Evolutionary conservation across 2,329 filamentous ascomycete species (phyloP).

Genomic region (Cyanodermella asteris): DNA sequence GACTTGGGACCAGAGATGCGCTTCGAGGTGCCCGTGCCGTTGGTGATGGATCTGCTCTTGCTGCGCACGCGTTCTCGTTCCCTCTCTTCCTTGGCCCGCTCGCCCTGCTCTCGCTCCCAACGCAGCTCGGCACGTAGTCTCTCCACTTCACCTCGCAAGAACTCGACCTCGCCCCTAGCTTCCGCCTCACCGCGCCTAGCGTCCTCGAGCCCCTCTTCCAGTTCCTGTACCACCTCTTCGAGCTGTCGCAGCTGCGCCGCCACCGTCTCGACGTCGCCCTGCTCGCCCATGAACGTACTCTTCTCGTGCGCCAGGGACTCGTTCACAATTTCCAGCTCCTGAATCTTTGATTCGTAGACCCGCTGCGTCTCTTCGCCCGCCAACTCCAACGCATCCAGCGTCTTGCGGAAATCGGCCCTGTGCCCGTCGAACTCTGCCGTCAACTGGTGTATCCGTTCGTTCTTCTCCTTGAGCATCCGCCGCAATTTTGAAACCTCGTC

Average conservation of each 20-base stretch:
- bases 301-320: conserved; percentile 53
- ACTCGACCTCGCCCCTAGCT: conserved; percentile 87
- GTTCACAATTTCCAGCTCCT: no score
- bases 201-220: conserved; percentile 92
- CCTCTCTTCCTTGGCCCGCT: conserved; percentile 53
- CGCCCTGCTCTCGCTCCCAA: conserved; percentile 57
- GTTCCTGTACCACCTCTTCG: conserved; percentile 85
- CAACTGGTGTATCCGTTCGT: conserved; percentile 83
- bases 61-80: conserved; percentile 95
- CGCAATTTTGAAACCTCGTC: no score
- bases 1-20: no score
- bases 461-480: conserved; percentile 75
- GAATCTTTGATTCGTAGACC: conserved; percentile 54
- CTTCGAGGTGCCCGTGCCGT: no score
- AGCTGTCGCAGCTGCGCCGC: conserved; percentile 82
- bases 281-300: conserved; percentile 58
- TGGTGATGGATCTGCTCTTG: conserved; percentile 91
- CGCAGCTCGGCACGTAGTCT: conserved; percentile 70
- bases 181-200: conserved; percentile 85
- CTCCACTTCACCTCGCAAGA: conserved; percentile 83
- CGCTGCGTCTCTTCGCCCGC: conserved; percentile 84
- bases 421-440: conserved; percentile 90
- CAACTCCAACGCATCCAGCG: conserved; percentile 87
- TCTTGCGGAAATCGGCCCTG: conserved; percentile 85
- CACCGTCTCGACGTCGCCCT: conserved; percentile 77